Conservation (phyloP, 352 stramenopile species). For the Pythium phragmiticola region DNA sequence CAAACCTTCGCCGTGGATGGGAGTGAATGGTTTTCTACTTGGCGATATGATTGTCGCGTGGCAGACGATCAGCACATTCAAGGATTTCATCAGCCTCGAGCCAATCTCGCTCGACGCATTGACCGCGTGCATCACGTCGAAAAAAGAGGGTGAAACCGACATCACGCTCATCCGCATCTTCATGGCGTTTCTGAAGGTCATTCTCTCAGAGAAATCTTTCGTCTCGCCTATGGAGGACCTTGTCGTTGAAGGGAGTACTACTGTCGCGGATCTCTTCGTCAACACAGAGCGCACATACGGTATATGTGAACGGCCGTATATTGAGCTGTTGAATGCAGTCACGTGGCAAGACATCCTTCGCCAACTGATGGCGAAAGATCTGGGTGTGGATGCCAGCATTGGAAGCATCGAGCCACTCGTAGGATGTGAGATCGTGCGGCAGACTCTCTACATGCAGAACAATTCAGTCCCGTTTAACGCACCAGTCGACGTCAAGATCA, state of each 20-base stretch:
- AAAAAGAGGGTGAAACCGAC: conserved; percentile 38
- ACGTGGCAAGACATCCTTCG: conserved; percentile 86
- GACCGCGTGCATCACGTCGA: conserved; percentile 46
- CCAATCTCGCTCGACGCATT: conserved; percentile 64
- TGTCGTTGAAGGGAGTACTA: conserved; percentile 78
- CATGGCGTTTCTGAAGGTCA: conserved; percentile 65
- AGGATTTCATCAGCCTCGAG: conserved; percentile 61
- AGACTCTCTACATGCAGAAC: conserved; percentile 82
- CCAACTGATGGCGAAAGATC: conserved; percentile 78
- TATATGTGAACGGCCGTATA: conserved; percentile 62
- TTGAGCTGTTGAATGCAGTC: conserved; percentile 75
- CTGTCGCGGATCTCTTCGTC: conserved; percentile 74
- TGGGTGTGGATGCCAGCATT: conserved; percentile 72
- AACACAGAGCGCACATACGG: conserved; percentile 74
- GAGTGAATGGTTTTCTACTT: conserved; percentile 53
- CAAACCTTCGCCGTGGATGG: conserved; percentile 38
- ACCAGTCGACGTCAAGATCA: conserved; percentile 74
- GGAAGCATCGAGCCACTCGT: conserved; percentile 71
- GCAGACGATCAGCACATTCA: conserved; percentile 78
- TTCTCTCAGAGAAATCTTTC: conserved; percentile 79
- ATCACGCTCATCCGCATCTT: conserved; percentile 66
- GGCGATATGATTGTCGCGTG: conserved; percentile 79
- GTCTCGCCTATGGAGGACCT: conserved; percentile 73
- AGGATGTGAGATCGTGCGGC: conserved; percentile 75
- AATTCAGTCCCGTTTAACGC: conserved; percentile 79